A percentile compares a stretch with the other conserved stretches of the same genome.
Conservation (phyloP, 352 stramenopile species). For the Phytophthora ramorum region DNA sequence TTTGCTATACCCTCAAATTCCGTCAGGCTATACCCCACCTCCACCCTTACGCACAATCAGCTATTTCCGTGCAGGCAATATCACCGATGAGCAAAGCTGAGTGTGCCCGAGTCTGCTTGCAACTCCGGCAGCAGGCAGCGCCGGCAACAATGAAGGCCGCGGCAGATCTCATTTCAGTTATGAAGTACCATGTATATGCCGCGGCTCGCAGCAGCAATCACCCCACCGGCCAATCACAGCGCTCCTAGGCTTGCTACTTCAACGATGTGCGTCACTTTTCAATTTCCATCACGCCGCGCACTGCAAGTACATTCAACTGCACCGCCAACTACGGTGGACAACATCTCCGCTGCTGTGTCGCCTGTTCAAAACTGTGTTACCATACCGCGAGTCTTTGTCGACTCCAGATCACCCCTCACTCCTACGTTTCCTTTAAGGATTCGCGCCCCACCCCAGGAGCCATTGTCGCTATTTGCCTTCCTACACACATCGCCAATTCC, state of each 20-base stretch:
- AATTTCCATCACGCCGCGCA: no score
- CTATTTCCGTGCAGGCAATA: not conserved
- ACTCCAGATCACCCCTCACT: conserved; percentile 13
- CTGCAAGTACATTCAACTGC: not conserved
- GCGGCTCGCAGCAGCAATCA: no score
- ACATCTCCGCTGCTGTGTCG: not conserved
- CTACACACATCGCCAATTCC: conserved; percentile 49
- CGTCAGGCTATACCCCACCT: not conserved
- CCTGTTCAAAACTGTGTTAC: not conserved
- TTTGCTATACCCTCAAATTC: conserved; percentile 7
- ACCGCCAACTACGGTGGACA: not conserved
- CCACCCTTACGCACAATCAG: conserved; percentile 26
- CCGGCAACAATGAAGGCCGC: no score
- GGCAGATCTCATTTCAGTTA: no score
- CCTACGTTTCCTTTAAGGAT: conserved; percentile 49
- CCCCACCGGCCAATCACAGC: not conserved
- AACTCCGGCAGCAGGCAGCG: no score
- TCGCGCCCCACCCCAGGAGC: conserved; percentile 27
- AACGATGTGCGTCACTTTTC: no score
- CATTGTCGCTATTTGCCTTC: conserved; percentile 43
- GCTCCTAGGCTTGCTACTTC: not conserved
- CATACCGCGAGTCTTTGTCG: conserved; percentile 37
- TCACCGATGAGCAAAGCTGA: not conserved
- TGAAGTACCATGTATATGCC: no score
- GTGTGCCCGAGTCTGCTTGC: not conserved